A percentile compares a stretch with the other conserved stretches of the same genome.
phyloP scores from a whole-genome alignment of 257 asterid species.

The Gynochthodes officinalis region DNA sequence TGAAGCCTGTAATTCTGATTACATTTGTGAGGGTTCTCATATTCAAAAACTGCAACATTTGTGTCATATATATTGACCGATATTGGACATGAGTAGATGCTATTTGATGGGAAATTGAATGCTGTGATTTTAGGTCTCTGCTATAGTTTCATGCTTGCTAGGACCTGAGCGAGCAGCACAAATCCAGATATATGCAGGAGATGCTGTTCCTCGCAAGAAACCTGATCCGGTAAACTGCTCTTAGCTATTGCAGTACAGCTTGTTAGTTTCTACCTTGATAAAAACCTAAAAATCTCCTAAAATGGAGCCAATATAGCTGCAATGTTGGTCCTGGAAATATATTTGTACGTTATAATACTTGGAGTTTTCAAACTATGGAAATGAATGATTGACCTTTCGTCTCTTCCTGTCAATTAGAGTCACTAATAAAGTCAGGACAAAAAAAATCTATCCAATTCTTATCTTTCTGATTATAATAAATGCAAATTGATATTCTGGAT shows the following conservation, averaged over 20 bases:
- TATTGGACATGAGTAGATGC: not conserved
- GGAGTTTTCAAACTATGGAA: not conserved
- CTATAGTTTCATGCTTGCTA: slow-evolving; percentile 80
- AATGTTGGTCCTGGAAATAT: not conserved
- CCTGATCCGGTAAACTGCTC: slow-evolving; percentile 83
- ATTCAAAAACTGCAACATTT: not conserved
- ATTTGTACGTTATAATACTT: not conserved
- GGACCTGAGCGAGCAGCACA: slow-evolving; percentile 77
- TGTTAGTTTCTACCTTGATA: not conserved
- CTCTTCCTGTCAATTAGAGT: not conserved
- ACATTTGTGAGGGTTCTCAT: not conserved
- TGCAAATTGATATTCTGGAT: not conserved
- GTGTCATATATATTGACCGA: too few species aligned
- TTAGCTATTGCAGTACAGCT: not conserved
- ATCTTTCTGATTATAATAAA: too few species aligned
- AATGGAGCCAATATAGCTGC: not conserved
- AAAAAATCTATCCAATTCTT: too few species aligned
- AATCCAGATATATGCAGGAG: slow-evolving; percentile 86
- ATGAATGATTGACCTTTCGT: not conserved
- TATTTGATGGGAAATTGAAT: not conserved
- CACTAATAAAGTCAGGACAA: too few species aligned
- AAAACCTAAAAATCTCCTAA: not conserved
- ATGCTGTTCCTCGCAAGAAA: slow-evolving; percentile 89
- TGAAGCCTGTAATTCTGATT: not conserved
- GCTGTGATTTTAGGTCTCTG: slow-evolving; percentile 58